Evolutionary conservation across 2,329 filamentous ascomycete genomes (phyloP).

Genomic region (Beauveria sp.): DNA sequence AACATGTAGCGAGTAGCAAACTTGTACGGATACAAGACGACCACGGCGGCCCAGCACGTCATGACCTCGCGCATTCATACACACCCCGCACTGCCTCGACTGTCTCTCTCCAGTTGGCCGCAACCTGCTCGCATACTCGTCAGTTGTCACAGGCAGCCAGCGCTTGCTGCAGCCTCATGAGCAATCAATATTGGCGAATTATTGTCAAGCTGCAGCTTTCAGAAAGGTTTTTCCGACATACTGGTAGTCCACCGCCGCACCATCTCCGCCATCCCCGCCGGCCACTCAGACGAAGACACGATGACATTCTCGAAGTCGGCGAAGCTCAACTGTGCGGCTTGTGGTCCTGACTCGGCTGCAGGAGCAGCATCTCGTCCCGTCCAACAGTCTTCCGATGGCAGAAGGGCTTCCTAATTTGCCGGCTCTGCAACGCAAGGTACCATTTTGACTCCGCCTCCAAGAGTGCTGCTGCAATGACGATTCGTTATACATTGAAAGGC

Average conservation of each 20-base stretch:
- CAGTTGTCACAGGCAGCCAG: not conserved
- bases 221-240: not conserved
- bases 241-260: not conserved
- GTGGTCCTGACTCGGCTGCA: not conserved
- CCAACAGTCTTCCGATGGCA: not conserved
- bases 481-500: too few species aligned
- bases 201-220: not conserved
- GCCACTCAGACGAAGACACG: not conserved
- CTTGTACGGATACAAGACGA: not conserved
- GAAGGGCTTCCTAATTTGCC: not conserved
- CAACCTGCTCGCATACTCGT: not conserved
- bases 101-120: not conserved
- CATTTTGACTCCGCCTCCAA: not conserved
- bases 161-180: not conserved
- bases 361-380: not conserved
- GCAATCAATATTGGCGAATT: not conserved
- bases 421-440: not conserved
- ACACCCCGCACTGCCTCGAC: not conserved
- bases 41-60: not conserved
- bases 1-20: not conserved
- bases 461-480: not conserved
- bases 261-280: not conserved
- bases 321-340: not conserved
- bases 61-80: not conserved
- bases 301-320: not conserved